phyloP scores from a whole-genome alignment of 1,139 yeast genomes.

The Scheffersomyces titani region DNA sequence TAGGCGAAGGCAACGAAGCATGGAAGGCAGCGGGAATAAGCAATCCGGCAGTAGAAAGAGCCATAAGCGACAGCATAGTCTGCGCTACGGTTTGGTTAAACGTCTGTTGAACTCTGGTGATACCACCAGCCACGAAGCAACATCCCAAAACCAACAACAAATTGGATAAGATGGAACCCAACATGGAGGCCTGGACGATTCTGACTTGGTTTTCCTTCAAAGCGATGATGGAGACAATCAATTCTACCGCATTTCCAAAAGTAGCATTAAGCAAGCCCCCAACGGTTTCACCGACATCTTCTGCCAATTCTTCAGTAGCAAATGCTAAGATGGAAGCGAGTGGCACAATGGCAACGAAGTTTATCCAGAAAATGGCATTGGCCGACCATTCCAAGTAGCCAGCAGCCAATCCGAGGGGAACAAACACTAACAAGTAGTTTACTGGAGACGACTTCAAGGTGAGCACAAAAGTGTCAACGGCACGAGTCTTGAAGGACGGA shows the following conservation, averaged over 20 bases:
- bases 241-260: constrained; percentile 87
- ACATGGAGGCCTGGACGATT: constrained; percentile 95
- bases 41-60: constrained; percentile 84
- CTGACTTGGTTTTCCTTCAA: constrained; percentile 81
- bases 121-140: constrained; percentile 92
- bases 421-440: constrained; percentile 74
- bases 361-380: constrained; percentile 63
- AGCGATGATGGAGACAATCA: constrained; percentile 91
- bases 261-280: constrained; percentile 96
- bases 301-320: constrained; percentile 92
- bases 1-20: constrained; percentile 64
- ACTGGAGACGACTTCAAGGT: constrained; percentile 70
- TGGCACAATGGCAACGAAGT: constrained; percentile 90
- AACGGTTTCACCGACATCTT: constrained; percentile 80
- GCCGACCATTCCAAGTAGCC: constrained; percentile 63
- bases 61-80: constrained; percentile 92
- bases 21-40: constrained; percentile 96
- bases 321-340: constrained; percentile 85
- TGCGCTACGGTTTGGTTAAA: constrained; percentile 97
- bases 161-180: constrained; percentile 89
- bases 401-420: constrained; percentile 82
- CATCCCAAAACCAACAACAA: constrained; percentile 89
- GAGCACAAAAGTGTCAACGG: constrained; percentile 10
- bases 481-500: background rate
- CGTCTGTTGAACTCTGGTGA: constrained; percentile 78